Conservation (phyloP, 371 early-diverging fungal genomes). For the Entomophthora muscae region DNA sequence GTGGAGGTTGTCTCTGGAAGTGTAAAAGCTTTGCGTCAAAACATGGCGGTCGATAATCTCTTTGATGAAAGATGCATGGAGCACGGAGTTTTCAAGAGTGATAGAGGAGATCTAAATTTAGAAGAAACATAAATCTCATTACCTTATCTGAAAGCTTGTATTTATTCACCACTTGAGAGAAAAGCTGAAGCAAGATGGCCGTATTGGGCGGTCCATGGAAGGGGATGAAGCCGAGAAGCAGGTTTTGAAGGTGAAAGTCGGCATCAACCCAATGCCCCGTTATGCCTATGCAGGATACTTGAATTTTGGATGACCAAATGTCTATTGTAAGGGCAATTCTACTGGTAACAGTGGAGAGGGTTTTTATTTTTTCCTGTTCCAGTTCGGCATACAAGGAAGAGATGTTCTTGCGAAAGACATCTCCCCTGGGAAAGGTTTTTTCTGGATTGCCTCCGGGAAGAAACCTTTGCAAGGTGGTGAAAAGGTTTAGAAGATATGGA, state of each 20-base stretch:
- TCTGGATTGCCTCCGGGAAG: background rate
- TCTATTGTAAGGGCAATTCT: background rate
- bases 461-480: background rate
- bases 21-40: background rate
- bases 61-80: background rate
- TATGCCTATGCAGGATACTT: background rate
- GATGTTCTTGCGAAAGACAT: background rate
- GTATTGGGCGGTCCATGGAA: background rate
- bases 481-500: background rate
- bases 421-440: background rate
- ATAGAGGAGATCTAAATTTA: background rate
- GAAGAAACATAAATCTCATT: background rate
- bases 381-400: background rate
- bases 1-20: background rate
- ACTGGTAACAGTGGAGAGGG: background rate
- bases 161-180: background rate
- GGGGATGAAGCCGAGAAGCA: background rate
- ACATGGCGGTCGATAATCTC: background rate
- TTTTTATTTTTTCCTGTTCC: background rate
- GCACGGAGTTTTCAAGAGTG: background rate
- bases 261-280: background rate
- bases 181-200: background rate
- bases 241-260: background rate
- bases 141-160: background rate
- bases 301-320: background rate